phyloP scores from a whole-genome alignment of 2,329 filamentous ascomycete genomes.

The Apiospora arundinis region DNA sequence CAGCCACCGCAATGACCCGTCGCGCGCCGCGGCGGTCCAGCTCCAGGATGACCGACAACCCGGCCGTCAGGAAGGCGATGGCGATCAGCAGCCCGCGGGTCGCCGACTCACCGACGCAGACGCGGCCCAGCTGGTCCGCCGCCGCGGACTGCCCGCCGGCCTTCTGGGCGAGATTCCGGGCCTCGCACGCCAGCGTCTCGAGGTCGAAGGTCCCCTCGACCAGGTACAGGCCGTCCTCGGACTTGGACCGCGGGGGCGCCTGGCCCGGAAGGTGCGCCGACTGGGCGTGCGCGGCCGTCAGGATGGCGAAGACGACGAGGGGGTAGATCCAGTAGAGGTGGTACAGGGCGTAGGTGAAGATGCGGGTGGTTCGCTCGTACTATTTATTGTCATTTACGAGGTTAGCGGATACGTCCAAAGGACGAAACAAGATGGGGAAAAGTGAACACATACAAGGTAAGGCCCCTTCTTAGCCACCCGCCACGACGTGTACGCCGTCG shows the following conservation, averaged over 20 bases:
- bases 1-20: background rate
- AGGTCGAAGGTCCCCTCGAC: background rate
- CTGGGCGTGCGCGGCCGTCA: background rate
- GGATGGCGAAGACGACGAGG: background rate
- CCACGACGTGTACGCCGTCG: background rate
- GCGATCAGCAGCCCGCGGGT: background rate
- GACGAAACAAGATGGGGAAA: no score
- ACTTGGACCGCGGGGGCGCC: background rate
- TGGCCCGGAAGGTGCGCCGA: background rate
- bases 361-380: background rate
- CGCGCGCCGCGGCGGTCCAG: background rate
- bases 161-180: background rate
- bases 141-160: background rate
- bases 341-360: background rate
- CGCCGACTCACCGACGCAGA: background rate
- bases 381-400: background rate
- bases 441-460: background rate
- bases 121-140: background rate
- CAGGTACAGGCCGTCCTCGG: background rate
- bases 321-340: slow-evolving; percentile 2
- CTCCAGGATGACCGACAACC: background rate
- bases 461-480: background rate
- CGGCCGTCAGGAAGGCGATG: background rate
- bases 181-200: slow-evolving; percentile 2
- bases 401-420: background rate